These are phyloP conservation scores for Cercophora sp. DNA, from an alignment of 495 filamentous ascomycete genomes.

Conservation along the genomic window DNA sequence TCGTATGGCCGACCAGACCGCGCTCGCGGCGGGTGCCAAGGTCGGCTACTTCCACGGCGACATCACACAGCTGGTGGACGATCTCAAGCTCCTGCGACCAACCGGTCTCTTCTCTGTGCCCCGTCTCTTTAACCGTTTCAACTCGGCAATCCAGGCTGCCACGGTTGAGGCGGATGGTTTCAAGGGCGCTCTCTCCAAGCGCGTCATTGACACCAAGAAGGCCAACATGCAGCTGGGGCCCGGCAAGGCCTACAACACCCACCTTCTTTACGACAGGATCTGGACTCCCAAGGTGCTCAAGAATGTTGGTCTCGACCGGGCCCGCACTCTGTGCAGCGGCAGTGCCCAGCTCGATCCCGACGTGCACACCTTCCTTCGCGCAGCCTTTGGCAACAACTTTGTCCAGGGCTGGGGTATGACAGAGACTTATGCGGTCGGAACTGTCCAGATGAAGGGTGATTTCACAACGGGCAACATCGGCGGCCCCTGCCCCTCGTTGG, in stretches of 20 bases:
- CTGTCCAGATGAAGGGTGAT: conserved; percentile 66
- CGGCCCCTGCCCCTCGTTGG: conserved; percentile 58
- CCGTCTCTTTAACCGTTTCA: conserved; percentile 89
- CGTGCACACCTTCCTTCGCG: conserved; percentile 83
- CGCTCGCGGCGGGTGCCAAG: conserved; percentile 64
- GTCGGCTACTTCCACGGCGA: conserved; percentile 97
- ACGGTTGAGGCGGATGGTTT: conserved; percentile 77
- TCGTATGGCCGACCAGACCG: conserved; percentile 72
- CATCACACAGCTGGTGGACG: conserved; percentile 81
- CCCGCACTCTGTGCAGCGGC: conserved; percentile 74
- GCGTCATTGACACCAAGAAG: conserved; percentile 74
- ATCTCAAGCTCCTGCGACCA: conserved; percentile 81
- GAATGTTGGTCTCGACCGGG: conserved; percentile 73
- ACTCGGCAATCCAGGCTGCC: conserved; percentile 67
- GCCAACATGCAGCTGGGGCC: conserved; percentile 67
- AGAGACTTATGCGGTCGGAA: conserved; percentile 80
- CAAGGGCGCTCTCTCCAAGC: conserved; percentile 75
- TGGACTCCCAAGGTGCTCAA: conserved; percentile 86
- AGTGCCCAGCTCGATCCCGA: conserved; percentile 87
- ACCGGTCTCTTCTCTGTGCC: conserved; percentile 86
- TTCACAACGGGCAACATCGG: conserved; percentile 80
- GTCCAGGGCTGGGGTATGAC: conserved; percentile 91
- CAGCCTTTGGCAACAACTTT: conserved; percentile 74
- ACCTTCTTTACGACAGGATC: conserved; percentile 85
- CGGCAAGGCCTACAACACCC: conserved; percentile 71